Percentiles rank a stretch among this genome's conserved stretches.
Evolutionary conservation across 1,284 basidiomycete genomes (phyloP).

Genomic region (Rhizoctonia solani): DNA sequence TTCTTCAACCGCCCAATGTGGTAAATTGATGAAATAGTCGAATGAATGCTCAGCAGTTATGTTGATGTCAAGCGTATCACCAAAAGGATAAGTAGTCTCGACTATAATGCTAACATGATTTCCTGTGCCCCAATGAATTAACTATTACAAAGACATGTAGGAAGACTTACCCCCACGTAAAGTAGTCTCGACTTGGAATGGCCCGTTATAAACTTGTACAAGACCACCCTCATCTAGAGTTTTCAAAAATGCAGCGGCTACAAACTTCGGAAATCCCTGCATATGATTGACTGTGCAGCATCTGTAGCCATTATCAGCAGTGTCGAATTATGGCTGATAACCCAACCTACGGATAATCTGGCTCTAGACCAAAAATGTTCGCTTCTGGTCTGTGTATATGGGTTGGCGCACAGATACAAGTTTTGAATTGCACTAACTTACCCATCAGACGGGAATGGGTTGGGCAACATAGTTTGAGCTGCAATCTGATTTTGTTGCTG

Average conservation of each 20-base stretch:
- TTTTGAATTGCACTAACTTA: slow-evolving; percentile 41
- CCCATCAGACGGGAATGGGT: slow-evolving; percentile 60
- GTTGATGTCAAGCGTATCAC: neutral
- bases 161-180: neutral
- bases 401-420: neutral
- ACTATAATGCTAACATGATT: neutral
- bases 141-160: neutral
- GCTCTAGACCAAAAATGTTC: slow-evolving; percentile 59
- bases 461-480: slow-evolving; percentile 61
- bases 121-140: neutral
- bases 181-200: slow-evolving; percentile 1
- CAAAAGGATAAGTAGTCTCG: slow-evolving; percentile 10
- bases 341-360: slow-evolving; percentile 51
- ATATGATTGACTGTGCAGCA: slow-evolving; percentile 25
- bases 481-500: slow-evolving; percentile 65
- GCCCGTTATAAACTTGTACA: slow-evolving; percentile 4
- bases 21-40: slow-evolving; percentile 3
- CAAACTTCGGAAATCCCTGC: slow-evolving; percentile 26
- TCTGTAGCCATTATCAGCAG: neutral
- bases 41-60: slow-evolving; percentile 1
- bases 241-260: slow-evolving; percentile 9
- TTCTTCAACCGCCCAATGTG: slow-evolving; percentile 1
- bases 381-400: slow-evolving; percentile 52
- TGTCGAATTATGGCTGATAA: neutral
- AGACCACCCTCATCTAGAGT: neutral